Percentiles rank a stretch among this genome's conserved stretches.
Conservation (phyloP, 2,329 filamentous ascomycete species). For the Neofusicoccum sp. region DNA sequence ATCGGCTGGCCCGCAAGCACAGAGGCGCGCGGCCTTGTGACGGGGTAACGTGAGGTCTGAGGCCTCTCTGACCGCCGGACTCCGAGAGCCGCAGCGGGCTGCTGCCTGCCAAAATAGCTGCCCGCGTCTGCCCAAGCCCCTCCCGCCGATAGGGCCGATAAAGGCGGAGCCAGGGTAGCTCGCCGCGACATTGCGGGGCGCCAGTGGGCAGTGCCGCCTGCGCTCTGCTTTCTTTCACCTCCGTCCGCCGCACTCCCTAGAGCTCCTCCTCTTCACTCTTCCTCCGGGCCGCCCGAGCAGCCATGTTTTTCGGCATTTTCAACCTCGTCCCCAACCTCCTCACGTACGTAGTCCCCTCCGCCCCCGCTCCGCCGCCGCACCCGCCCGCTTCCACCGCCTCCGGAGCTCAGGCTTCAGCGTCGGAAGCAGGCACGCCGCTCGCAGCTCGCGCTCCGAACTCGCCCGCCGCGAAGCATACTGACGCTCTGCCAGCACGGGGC, state of each 20-base stretch:
- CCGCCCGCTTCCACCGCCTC: not conserved
- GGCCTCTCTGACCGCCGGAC: not conserved
- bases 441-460: not conserved
- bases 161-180: constrained; percentile 15
- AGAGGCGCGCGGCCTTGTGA: constrained; percentile 1
- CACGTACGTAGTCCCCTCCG: constrained; percentile 14
- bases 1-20: constrained; percentile 2
- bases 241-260: not conserved
- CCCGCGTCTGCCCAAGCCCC: constrained; percentile 6
- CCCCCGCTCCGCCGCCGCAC: not conserved
- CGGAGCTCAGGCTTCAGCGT: constrained; percentile 3
- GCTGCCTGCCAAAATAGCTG: constrained; percentile 3
- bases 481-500: constrained; percentile 65
- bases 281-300: not conserved
- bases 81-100: constrained; percentile 1
- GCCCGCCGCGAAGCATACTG: constrained; percentile 9
- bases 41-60: constrained; percentile 7
- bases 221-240: constrained; percentile 14
- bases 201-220: not conserved
- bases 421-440: not conserved
- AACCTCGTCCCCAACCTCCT: constrained; percentile 21
- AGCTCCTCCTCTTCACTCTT: not conserved
- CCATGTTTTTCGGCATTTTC: constrained; percentile 22
- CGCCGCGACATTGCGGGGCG: constrained; percentile 7
- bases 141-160: constrained; percentile 16